Conservation (phyloP, 192 early-diverging fungal species). For the Entomortierella lignicola region DNA sequence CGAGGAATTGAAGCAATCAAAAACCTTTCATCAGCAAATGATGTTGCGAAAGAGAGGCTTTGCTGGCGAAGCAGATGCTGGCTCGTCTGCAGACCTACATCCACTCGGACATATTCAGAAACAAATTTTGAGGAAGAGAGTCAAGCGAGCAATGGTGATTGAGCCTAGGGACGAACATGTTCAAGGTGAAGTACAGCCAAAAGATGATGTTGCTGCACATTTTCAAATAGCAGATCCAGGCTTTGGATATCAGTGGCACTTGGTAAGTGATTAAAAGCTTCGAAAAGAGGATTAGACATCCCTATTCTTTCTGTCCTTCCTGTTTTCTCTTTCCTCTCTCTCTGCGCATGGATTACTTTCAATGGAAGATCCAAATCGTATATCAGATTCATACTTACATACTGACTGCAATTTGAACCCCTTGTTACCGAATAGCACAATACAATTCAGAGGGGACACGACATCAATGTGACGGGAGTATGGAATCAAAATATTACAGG, state of each 20-base stretch:
- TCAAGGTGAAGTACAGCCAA: constrained; percentile 15
- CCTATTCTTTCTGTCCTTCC: too few relatives aligned
- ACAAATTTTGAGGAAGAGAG: constrained; percentile 45
- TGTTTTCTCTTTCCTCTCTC: too few relatives aligned
- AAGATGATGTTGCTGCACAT: constrained; percentile 23
- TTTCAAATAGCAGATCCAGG: constrained; percentile 79
- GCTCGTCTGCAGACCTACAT: background rate
- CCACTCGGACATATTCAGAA: constrained; percentile 48
- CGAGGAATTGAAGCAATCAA: constrained; percentile 24
- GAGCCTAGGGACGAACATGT: constrained; percentile 24
- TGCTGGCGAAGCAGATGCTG: background rate
- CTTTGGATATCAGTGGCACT: constrained; percentile 84
- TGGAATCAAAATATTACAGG: constrained; percentile 92
- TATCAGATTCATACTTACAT: too few relatives aligned
- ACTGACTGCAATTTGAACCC: background rate
- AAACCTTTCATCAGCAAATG: constrained; percentile 13
- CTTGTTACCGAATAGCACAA: constrained; percentile 54
- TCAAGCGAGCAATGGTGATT: constrained; percentile 37
- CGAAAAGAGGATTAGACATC: background rate
- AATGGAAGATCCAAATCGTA: too few relatives aligned
- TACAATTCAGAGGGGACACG: constrained; percentile 68
- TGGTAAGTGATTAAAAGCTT: constrained; percentile 59
- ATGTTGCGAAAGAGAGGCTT: constrained; percentile 3
- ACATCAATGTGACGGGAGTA: constrained; percentile 93
- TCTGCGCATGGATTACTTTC: too few relatives aligned